phyloP scores from a whole-genome alignment of 768 basidiomycete genomes.

The Hemileccinum rubropunctum region DNA sequence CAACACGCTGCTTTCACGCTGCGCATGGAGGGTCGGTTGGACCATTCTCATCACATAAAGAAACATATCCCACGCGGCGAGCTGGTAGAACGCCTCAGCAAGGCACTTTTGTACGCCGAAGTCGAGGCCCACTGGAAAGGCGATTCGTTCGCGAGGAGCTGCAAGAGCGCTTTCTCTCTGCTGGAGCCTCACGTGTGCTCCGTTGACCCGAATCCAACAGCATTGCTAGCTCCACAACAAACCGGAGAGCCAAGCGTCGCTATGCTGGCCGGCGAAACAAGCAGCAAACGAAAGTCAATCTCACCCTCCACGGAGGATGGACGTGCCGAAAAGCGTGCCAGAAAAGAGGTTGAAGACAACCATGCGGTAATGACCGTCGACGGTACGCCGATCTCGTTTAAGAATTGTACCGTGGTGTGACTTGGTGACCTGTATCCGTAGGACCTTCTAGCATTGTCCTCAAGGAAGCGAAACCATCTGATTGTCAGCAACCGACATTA shows the following conservation, averaged over 20 bases:
- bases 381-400: slow-evolving; percentile 23
- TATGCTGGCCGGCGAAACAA: slow-evolving; percentile 18
- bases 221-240: slow-evolving; percentile 16
- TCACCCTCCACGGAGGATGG: slow-evolving; percentile 43
- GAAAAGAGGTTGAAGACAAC: slow-evolving; percentile 45
- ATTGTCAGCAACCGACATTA: slow-evolving; percentile 19
- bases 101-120: slow-evolving; percentile 77
- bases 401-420: slow-evolving; percentile 26
- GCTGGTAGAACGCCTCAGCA: slow-evolving; percentile 75
- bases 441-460: slow-evolving; percentile 8
- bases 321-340: slow-evolving; percentile 63
- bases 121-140: slow-evolving; percentile 81
- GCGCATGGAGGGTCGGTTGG: slow-evolving; percentile 68
- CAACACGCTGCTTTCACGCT: slow-evolving; percentile 81
- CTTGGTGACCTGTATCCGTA: slow-evolving; percentile 9
- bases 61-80: slow-evolving; percentile 82
- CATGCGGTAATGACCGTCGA: slow-evolving; percentile 40
- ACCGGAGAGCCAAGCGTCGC: slow-evolving; percentile 9
- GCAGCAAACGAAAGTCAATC: slow-evolving; percentile 51
- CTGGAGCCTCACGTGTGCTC: slow-evolving; percentile 74
- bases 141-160: slow-evolving; percentile 57
- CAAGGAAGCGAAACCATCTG: slow-evolving; percentile 21
- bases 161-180: slow-evolving; percentile 71
- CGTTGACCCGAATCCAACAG: slow-evolving; percentile 36
- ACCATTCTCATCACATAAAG: slow-evolving; percentile 62